Evolutionary conservation across 495 filamentous ascomycete genomes (phyloP).

Genomic region (Opeltia flavorubescens): DNA sequence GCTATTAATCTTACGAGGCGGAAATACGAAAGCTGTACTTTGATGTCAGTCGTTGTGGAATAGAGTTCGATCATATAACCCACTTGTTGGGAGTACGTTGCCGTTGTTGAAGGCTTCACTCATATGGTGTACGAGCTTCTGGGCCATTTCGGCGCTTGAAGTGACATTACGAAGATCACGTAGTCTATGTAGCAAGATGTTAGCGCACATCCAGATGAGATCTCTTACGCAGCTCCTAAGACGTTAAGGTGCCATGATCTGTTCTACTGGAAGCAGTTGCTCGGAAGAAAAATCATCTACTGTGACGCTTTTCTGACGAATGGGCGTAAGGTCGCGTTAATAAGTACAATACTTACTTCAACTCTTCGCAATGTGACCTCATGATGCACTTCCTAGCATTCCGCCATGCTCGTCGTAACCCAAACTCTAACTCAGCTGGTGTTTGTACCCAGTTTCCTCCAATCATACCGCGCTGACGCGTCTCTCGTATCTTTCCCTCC

Average conservation of each 20-base stretch:
- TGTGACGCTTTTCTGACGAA: too few relatives aligned
- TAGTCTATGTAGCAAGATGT: slow-evolving; percentile 4
- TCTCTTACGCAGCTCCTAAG: too few relatives aligned
- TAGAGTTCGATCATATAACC: neutral
- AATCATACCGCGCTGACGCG: neutral
- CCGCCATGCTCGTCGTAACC: slow-evolving; percentile 17
- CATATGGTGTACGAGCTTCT: slow-evolving; percentile 4
- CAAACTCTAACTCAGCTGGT: slow-evolving; percentile 14
- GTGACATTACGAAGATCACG: slow-evolving; percentile 15
- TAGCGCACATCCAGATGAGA: neutral
- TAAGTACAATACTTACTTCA: slow-evolving; percentile 5
- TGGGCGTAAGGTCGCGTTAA: neutral
- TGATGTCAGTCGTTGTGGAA: neutral
- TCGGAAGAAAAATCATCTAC: too few relatives aligned
- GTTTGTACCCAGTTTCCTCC: slow-evolving; percentile 16
- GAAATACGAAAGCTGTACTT: slow-evolving; percentile 14
- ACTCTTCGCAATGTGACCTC: slow-evolving; percentile 16
- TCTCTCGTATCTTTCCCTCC: slow-evolving; percentile 6
- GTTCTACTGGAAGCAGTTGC: too few relatives aligned
- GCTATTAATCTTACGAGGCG: slow-evolving; percentile 9
- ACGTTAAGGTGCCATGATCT: too few relatives aligned
- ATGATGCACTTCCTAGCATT: slow-evolving; percentile 21
- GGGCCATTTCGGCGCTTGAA: slow-evolving; percentile 15
- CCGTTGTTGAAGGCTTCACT: slow-evolving; percentile 14
- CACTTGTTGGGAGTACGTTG: slow-evolving; percentile 14